phyloP scores from a whole-genome alignment of 306 rosid genomes.

The Herpetospermum pedunculosum region DNA sequence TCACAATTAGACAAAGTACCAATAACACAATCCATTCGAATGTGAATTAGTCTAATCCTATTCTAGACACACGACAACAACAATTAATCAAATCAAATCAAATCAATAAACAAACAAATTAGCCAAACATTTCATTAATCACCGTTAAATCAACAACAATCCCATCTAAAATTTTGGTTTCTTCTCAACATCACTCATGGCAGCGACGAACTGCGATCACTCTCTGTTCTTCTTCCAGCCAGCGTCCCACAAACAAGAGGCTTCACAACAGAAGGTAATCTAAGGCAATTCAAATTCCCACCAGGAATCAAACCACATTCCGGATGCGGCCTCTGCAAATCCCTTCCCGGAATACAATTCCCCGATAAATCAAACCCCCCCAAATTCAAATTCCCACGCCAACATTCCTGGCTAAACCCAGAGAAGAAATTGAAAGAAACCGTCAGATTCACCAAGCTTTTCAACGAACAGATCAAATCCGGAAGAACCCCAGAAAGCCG shows the following conservation, averaged over 20 bases:
- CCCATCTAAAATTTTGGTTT: background rate
- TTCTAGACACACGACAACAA: background rate
- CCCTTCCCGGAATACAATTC: conserved; percentile 79
- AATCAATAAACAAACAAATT: background rate
- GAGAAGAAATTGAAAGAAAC: conserved; percentile 92
- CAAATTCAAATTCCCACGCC: conserved; percentile 50
- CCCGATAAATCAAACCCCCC: conserved; percentile 80
- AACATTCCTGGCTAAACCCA: conserved; percentile 78
- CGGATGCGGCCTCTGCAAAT: conserved; percentile 80
- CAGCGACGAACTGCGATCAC: conserved; percentile 18
- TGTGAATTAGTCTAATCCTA: background rate
- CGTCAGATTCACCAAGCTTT: conserved; percentile 57
- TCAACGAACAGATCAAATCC: conserved; percentile 59
- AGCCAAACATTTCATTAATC: background rate
- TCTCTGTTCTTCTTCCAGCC: conserved; percentile 5
- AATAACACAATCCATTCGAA: background rate
- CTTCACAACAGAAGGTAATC: conserved; percentile 54
- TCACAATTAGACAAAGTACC: too few species aligned
- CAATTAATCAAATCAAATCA: background rate
- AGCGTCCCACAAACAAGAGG: conserved; percentile 61
- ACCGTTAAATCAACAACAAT: background rate
- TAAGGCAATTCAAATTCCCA: conserved; percentile 61
- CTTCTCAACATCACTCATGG: too few species aligned
- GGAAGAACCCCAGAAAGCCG: conserved; percentile 81
- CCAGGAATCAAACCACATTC: conserved; percentile 80